A percentile compares a stretch with the other conserved stretches of the same genome.
Evolutionary conservation across 2,329 filamentous ascomycete genomes (phyloP).

Genomic region (Hirsutella thompsonii): DNA sequence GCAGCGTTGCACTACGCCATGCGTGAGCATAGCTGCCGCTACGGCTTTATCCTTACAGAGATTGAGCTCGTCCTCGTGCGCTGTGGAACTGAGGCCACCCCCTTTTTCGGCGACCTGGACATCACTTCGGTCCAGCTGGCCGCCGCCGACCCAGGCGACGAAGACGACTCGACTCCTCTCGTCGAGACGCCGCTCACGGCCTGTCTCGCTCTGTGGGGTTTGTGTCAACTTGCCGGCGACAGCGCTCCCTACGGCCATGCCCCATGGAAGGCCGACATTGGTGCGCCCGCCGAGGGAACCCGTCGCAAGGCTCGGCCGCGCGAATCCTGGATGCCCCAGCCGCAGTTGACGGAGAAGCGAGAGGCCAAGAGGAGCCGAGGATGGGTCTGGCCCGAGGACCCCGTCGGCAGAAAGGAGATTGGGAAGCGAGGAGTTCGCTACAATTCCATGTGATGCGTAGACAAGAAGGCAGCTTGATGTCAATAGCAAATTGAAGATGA

Average conservation of each 20-base stretch:
- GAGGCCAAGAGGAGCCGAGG: constrained; percentile 61
- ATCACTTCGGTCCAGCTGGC: constrained; percentile 49
- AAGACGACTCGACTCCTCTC: constrained; percentile 13
- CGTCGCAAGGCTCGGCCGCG: constrained; percentile 56
- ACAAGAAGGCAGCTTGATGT: not conserved
- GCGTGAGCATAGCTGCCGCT: constrained; percentile 86
- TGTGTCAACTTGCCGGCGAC: constrained; percentile 58
- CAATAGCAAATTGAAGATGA: not conserved
- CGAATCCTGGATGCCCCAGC: constrained; percentile 64
- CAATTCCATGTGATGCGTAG: constrained; percentile 14
- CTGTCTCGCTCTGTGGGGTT: constrained; percentile 62
- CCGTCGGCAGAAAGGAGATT: constrained; percentile 58
- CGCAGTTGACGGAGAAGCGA: constrained; percentile 61
- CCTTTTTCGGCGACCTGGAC: constrained; percentile 84
- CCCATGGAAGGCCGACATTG: constrained; percentile 58
- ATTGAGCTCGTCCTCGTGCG: constrained; percentile 89
- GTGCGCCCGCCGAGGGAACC: constrained; percentile 60
- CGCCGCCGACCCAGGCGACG: constrained; percentile 18
- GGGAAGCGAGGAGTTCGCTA: constrained; percentile 53
- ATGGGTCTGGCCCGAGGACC: constrained; percentile 66
- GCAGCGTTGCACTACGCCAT: constrained; percentile 80
- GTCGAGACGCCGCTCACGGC: constrained; percentile 47
- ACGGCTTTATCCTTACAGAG: constrained; percentile 93
- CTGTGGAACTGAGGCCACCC: constrained; percentile 57
- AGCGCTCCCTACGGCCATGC: constrained; percentile 40